Evolutionary conservation across 805 yeast species (phyloP), one percentile per base, ranked within the genome.

Genomic region (Yarrowia osloensis): DNA sequence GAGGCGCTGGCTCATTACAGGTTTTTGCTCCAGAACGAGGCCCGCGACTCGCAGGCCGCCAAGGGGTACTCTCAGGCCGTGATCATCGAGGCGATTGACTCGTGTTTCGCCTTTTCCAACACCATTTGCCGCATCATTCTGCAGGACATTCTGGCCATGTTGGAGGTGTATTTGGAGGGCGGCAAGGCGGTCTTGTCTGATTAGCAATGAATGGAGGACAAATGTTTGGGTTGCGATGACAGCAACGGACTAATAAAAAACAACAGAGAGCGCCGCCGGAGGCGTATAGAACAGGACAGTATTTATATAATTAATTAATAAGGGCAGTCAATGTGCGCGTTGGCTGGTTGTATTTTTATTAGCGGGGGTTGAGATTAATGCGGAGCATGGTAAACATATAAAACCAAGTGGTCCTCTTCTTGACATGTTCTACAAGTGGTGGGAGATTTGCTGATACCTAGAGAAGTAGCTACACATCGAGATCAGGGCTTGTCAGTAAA

Each of bases 121-220:
- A 46, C 54, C 2, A 61, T 61, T 8, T 44, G 66, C 31, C 22
- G 66, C 3, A 61, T 61, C 33, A 61, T 61, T 31, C 54, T 61
- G 39, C 66, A 61, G 54, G 66, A 61, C 22, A 33, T 61, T 22
- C 8, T 61, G 42, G 28, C 66, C 29, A 44, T 61, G 52, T n/a
- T 61, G 54, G 66, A 61, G 66, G 54, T 61, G 39, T 61, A 61
- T 24, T 15, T 61, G 54, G 66, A 61, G 33, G 66, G 66, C 2
- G 66, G 66, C 3, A 61, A 61, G 54, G 17, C 33, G 3, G 66
- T 46, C 8, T 21, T 61, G 24, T 28, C 44, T 3, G 66, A 61
- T 11, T 61, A 31, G 28, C n/a, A 13, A 37, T n/a, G 42, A n/a
- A 37, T n/a, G 42, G 22, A n/a, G 22, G 42, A 37, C 42, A 37